Evolutionary conservation across 306 rosid species (phyloP), one percentile per base, ranked within the genome.

Genomic region (Medicago arabica): DNA sequence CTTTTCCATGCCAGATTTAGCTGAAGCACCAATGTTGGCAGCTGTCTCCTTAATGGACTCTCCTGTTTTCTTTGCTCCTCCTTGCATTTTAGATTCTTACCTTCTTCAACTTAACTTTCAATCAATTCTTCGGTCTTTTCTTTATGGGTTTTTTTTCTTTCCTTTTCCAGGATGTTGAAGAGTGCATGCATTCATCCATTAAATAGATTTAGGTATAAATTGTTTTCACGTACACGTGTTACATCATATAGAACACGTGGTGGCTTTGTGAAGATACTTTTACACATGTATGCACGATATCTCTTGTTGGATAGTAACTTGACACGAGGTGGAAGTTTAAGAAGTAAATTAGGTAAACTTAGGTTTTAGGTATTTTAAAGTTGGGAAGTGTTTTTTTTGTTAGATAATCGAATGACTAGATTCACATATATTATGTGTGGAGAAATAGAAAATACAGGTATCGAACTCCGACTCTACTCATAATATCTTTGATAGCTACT

Each of bases 1-100:
- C 81, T 92, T 95, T 40, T 92, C 92, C 98, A 85, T 73, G 74
- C 98, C 96, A 19, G 92, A 65, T 62, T 66, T 89, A 3, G 98
- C 96, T 1, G 98, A 92, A 62, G 98, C 96, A 10, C 87, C 89
- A 8, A 86, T 10, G 47, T 94, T 88, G 14, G 93, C 88, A 5
- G 87, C 89, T 0, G 86, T 75, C 75, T 93, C 91, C 87, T 89
- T 91, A 17, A 49, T 16, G 1, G 85, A 51, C 72, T 83, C 88
- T 76, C 76, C 59, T 3, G 84, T 74, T 40, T 83, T 86, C 86
- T 85, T 87, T 57, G 15, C n/a, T 51, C 88, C 91, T 25, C 82
- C 10, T 47, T 92, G 86, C 93, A 84, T 89, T 83, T 81, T 18
- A 5, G 7, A 14, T 65, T 21, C 10, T 18, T 17, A 2, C 11